Conservation (phyloP, 257 asterid genomes). For the Phtheirospermum japonicum region DNA sequence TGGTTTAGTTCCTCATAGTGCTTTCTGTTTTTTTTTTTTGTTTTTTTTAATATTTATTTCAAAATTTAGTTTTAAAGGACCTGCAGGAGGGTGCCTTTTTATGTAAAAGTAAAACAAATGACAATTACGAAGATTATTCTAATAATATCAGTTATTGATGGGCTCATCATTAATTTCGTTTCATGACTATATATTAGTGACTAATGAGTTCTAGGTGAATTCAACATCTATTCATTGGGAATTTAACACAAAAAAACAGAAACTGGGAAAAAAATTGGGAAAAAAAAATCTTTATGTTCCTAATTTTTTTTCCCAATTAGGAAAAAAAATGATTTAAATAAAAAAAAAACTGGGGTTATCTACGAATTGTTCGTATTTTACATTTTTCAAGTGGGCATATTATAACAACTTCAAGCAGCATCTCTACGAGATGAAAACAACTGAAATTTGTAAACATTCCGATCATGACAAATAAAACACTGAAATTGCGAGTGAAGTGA, state of each 20-base stretch:
- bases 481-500: neutral
- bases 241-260: neutral
- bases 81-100: no score
- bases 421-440: constrained; percentile 14
- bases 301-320: neutral
- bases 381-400: neutral
- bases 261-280: neutral
- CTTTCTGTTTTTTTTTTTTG: no score
- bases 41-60: no score
- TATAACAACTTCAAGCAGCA: neutral
- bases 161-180: neutral
- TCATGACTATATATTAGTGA: constrained; percentile 1
- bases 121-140: neutral
- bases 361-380: no score
- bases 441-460: neutral
- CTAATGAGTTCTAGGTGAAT: neutral
- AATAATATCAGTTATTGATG: neutral
- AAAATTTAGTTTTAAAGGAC: no score
- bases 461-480: neutral
- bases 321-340: no score
- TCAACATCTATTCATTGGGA: neutral
- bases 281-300: neutral
- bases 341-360: no score
- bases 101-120: no score
- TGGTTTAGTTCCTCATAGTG: no score